Percentiles rank a stretch among this genome's conserved stretches.
These are phyloP conservation scores for Trametes cinnabarina DNA, from an alignment of 768 basidiomycete genomes.

Conservation along the genomic window DNA sequence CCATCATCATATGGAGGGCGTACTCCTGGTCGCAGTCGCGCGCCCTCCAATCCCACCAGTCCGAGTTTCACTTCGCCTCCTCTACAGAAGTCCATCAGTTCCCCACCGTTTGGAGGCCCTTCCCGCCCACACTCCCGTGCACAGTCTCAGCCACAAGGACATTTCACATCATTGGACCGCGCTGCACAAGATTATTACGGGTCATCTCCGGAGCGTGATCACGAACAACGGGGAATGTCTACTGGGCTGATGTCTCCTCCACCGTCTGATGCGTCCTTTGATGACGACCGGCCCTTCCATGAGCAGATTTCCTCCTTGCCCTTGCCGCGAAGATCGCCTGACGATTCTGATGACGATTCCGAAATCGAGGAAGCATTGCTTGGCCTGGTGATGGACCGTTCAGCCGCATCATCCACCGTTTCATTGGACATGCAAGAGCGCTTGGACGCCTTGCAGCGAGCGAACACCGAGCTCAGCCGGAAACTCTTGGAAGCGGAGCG, in stretches of 20 bases:
- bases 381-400: conserved; percentile 60
- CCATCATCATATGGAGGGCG: conserved; percentile 41
- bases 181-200: conserved; percentile 39
- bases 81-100: conserved; percentile 37
- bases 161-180: conserved; percentile 42
- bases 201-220: conserved; percentile 26
- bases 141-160: conserved; percentile 41
- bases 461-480: conserved; percentile 70
- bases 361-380: conserved; percentile 52
- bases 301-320: conserved; percentile 52
- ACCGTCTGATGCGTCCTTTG: conserved; percentile 39
- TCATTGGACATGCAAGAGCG: conserved; percentile 74
- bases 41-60: conserved; percentile 68
- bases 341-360: conserved; percentile 32
- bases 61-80: conserved; percentile 38
- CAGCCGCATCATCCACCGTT: conserved; percentile 54
- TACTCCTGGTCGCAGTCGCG: conserved; percentile 49
- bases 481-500: conserved; percentile 76
- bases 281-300: conserved; percentile 38
- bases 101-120: conserved; percentile 39
- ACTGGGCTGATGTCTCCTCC: conserved; percentile 38
- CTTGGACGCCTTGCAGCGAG: conserved; percentile 67
- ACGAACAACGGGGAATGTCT: conserved; percentile 2
- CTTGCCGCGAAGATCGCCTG: conserved; percentile 45
- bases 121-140: conserved; percentile 69